Base-by-base conservation (phyloP, 129 eudicot genomes). In the Cynara cardunculus region DNA sequence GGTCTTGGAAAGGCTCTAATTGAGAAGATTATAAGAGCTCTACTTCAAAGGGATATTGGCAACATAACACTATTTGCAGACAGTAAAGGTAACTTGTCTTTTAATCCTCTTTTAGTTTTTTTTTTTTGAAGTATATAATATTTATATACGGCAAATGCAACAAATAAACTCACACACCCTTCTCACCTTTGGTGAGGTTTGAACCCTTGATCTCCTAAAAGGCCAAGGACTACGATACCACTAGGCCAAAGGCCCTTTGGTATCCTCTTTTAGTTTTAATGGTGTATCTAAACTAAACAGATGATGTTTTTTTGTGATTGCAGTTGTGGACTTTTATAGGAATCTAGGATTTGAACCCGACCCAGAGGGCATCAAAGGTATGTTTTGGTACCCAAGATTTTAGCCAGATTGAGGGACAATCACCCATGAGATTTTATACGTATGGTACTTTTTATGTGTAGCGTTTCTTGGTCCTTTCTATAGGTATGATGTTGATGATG, bases 361-460 rank as follows among this genome's bases (percentile, higher is more conserved):
- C 80, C 99, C 99, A 0, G 99, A 95, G 87, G 99, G 99, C 83
- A 95, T 95, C 26, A 95, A 92, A 84, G 99, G 99, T 32, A 95
- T 95, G 99, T 95, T 95, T 80, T 95, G 97, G 99, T 91, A 92
- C 86, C 96, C 99, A 0, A 89, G 83, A 88, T 87, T 87, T 69
- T 89, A 88, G 88, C 69, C 72, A 41, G 0, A 53, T 53, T n/a
- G 24, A 53, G 22, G 21, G 53, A 41, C 53, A 41, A 41, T 41
- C 16, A 16, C 16, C 53, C 53, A 41, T 16, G 2, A 41, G 53
- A 39, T 41, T 41, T 41, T 41, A 41, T 41, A 11, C 16, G 16
- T 41, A 41, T 41, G 53, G 53, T 56, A 56, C 65, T 56, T 56
- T 5, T 56, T 56, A 18, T 56, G 2, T 5, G 9, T 56, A 56